Evolutionary conservation across 2,329 filamentous ascomycete species (phyloP).

Genomic region (Fusarium devonianum): DNA sequence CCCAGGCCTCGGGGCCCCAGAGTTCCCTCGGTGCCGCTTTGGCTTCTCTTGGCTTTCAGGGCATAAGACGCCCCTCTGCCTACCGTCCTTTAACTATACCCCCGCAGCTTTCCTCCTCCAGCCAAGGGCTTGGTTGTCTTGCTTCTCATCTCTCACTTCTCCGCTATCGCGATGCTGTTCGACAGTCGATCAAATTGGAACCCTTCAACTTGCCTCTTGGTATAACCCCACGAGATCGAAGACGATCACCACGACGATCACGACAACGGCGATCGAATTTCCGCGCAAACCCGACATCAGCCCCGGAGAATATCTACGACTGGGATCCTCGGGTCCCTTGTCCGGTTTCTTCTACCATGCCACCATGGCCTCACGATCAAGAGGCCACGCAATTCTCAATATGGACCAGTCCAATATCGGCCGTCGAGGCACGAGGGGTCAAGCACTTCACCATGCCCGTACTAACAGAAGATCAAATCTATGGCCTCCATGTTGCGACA

Average conservation of each 20-base stretch:
- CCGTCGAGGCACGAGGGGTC: conserved; percentile 23
- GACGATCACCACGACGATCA: too few species aligned
- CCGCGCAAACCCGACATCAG: not conserved
- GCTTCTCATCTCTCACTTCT: not conserved
- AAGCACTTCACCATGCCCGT: conserved; percentile 27
- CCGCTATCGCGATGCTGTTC: conserved; percentile 18
- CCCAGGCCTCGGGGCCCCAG: not conserved
- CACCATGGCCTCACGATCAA: conserved; percentile 26
- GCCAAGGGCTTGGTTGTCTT: not conserved
- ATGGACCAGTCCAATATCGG: conserved; percentile 19
- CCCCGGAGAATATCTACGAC: not conserved
- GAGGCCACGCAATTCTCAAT: conserved; percentile 9
- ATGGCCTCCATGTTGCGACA: conserved; percentile 41
- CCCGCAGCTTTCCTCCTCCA: conserved; percentile 12
- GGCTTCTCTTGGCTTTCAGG: conserved; percentile 13
- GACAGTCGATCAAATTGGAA: conserved; percentile 8
- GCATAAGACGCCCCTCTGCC: not conserved
- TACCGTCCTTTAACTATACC: conserved; percentile 11
- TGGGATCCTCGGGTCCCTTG: not conserved
- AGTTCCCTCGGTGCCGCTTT: conserved; percentile 4
- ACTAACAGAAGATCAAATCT: conserved; percentile 29
- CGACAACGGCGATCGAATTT: conserved; percentile 14
- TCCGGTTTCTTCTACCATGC: conserved; percentile 23
- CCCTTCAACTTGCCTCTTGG: conserved; percentile 4
- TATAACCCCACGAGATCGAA: conserved; percentile 9